Evolutionary conservation across 2,329 filamentous ascomycete species (phyloP).

Genomic region (Ascocoryne sarcoides): DNA sequence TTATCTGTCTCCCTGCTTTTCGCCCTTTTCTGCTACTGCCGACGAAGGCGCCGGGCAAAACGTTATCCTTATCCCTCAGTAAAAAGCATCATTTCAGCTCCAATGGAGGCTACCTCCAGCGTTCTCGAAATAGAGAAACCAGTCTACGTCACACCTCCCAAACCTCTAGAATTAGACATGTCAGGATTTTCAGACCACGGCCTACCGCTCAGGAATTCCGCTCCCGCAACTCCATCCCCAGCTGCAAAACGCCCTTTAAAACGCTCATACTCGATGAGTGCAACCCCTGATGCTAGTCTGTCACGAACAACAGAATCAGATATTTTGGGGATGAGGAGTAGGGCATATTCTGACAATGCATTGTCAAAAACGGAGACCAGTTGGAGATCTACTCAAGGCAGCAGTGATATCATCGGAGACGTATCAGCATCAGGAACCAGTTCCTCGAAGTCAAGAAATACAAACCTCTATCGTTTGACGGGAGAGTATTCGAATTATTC

Average conservation of each 20-base stretch:
- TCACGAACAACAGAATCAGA: no score
- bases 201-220: conserved; percentile 3
- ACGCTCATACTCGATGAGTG: no score
- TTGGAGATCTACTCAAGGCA: conserved; percentile 23
- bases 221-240: no score
- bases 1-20: conserved; percentile 14
- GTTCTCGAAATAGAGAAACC: conserved; percentile 10
- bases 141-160: conserved; percentile 10
- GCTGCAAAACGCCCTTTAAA: no score
- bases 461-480: conserved; percentile 6
- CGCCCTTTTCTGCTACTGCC: conserved; percentile 15
- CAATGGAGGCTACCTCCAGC: conserved; percentile 13
- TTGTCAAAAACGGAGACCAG: conserved; percentile 15
- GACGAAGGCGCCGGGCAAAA: conserved; percentile 10
- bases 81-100: conserved; percentile 22
- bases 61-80: conserved; percentile 2
- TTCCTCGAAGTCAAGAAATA: conserved; percentile 9
- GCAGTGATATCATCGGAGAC: no score
- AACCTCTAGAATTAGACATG: conserved; percentile 19
- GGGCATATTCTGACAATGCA: conserved; percentile 19
- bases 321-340: no score
- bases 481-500: conserved; percentile 26
- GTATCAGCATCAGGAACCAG: conserved; percentile 45
- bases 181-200: conserved; percentile 15
- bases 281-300: no score